phyloP scores from a whole-genome alignment of 176 grass and related monocot species.

The Oryza punctata region DNA sequence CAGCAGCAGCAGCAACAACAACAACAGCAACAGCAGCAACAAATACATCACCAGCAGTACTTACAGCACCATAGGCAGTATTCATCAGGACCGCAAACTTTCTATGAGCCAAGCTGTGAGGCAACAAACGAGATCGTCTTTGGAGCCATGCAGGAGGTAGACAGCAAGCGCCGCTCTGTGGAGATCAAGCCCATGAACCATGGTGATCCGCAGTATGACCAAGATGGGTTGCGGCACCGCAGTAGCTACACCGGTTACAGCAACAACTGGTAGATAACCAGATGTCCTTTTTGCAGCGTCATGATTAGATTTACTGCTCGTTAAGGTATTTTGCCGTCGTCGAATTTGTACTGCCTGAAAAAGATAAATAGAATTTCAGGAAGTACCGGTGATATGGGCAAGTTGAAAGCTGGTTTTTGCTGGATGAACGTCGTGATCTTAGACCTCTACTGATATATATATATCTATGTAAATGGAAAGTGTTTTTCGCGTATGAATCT shows the following conservation, averaged over 20 bases:
- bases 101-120: slow-evolving; percentile 72
- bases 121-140: slow-evolving; percentile 81
- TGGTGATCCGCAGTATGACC: slow-evolving; percentile 53
- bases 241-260: slow-evolving; percentile 54
- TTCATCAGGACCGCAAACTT: slow-evolving; percentile 71
- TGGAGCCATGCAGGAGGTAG: slow-evolving; percentile 79
- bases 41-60: slow-evolving; percentile 73
- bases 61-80: slow-evolving; percentile 74
- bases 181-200: slow-evolving; percentile 65
- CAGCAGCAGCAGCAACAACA: slow-evolving; percentile 45
- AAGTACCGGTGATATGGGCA: slow-evolving; percentile 23
- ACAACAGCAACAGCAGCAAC: slow-evolving; percentile 39
- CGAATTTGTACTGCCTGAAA: slow-evolving; percentile 33
- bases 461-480: slow-evolving; percentile 31
- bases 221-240: slow-evolving; percentile 58
- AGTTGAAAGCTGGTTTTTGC: slow-evolving; percentile 46
- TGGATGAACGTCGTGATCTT: slow-evolving; percentile 33
- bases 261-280: slow-evolving; percentile 18
- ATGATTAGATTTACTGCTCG: slow-evolving; percentile 31
- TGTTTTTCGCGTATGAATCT: background rate
- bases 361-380: background rate
- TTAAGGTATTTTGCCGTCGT: slow-evolving; percentile 19
- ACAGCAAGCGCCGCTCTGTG: slow-evolving; percentile 42
- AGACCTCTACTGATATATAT: slow-evolving; percentile 40
- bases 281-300: background rate